Conservation (phyloP, 1,139 yeast species). For the Debaryomyces psychrophilus region DNA sequence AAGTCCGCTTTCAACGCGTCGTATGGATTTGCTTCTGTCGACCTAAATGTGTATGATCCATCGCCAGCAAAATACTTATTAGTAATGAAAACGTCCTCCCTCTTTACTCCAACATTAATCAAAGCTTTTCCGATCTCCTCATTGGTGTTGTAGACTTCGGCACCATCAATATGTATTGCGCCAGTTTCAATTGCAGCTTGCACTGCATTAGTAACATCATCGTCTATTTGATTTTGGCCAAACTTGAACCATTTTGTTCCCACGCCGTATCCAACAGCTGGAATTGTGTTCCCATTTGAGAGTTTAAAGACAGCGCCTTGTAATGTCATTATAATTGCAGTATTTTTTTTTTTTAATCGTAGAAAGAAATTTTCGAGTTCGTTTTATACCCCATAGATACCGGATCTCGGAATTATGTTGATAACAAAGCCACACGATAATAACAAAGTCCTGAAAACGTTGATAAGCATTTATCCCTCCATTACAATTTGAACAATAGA, state of each 20-base stretch:
- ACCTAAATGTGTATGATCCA: slow-evolving; percentile 13
- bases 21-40: slow-evolving; percentile 24
- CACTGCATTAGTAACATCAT: slow-evolving; percentile 25
- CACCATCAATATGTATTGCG: slow-evolving; percentile 41
- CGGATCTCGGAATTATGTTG: neutral
- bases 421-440: no score
- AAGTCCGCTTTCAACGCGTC: slow-evolving; percentile 38
- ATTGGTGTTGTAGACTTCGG: slow-evolving; percentile 39
- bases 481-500: neutral
- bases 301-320: slow-evolving; percentile 24
- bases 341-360: no score
- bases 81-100: slow-evolving; percentile 56
- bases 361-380: neutral
- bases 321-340: slow-evolving; percentile 9
- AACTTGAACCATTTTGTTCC: slow-evolving; percentile 39
- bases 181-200: slow-evolving; percentile 33
- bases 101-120: slow-evolving; percentile 25
- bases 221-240: slow-evolving; percentile 23
- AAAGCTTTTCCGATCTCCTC: slow-evolving; percentile 36
- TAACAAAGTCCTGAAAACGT: neutral
- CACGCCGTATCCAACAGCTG: slow-evolving; percentile 36
- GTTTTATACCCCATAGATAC: neutral
- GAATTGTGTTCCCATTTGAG: slow-evolving; percentile 28
- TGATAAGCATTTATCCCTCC: neutral
- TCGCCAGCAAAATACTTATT: slow-evolving; percentile 48